These are phyloP conservation scores for Fusarium xylarioides DNA, from an alignment of 2,329 filamentous ascomycete genomes.

Conservation along the genomic window DNA sequence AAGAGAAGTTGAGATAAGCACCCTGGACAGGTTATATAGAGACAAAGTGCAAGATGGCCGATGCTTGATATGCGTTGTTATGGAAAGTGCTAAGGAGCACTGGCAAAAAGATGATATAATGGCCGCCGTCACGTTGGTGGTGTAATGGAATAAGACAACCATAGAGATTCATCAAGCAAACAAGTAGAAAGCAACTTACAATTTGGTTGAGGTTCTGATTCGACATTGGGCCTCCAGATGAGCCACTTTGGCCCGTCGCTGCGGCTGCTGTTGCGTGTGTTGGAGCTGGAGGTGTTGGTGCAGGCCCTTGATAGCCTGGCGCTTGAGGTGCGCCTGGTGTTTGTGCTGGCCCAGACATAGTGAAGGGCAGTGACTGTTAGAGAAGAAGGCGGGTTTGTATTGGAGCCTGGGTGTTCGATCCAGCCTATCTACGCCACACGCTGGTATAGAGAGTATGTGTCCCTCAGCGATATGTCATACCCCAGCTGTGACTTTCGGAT, in stretches of 20 bases:
- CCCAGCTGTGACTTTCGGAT: background rate
- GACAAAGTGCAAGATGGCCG: background rate
- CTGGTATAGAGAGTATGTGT: background rate
- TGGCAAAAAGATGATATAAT: background rate
- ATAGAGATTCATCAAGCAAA: background rate
- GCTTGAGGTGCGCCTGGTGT: conserved; percentile 42
- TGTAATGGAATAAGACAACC: background rate
- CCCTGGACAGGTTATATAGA: background rate
- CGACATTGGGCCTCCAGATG: conserved; percentile 63
- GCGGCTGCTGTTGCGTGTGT: conserved; percentile 34
- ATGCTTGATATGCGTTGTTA: background rate
- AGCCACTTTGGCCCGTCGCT: conserved; percentile 45
- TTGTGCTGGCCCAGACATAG: conserved; percentile 50
- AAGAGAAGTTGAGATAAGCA: background rate
- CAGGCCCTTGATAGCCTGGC: conserved; percentile 46
- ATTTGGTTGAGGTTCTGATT: conserved; percentile 96
- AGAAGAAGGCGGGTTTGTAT: background rate
- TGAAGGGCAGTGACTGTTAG: background rate
- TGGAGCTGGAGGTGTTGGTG: conserved; percentile 47
- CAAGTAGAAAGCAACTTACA: conserved; percentile 64
- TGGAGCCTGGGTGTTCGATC: background rate
- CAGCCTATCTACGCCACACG: background rate
- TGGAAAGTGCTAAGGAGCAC: background rate
- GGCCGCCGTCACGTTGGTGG: background rate
- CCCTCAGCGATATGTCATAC: conserved; percentile 19